Evolutionary conservation across 2,329 filamentous ascomycete genomes (phyloP), one percentile per base, ranked within the genome.

Genomic region (Lizonia empirigonia): DNA sequence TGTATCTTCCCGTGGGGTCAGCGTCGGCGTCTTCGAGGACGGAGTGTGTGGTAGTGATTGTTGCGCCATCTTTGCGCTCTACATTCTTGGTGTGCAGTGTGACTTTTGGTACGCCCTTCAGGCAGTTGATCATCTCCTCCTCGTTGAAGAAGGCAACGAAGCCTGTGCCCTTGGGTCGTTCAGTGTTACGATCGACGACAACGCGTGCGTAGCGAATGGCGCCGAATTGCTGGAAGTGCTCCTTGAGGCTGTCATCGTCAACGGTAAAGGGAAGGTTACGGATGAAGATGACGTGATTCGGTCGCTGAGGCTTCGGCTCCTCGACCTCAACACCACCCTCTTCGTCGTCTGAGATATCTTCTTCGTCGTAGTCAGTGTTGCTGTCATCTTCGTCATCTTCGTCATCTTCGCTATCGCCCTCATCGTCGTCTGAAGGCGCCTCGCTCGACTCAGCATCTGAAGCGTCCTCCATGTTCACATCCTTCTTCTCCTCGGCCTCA

Each of bases 181-280:
- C 91, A 0, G 91, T 96, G 19, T 85, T 84, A 37, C 82, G 87
- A 69, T 99, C 93, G 69, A 95, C 83, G 29, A 99, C 95, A 8
- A 97, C 87, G 59, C 95, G 84, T 5, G 93, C 94, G 71, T 97
- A 99, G 29, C 92, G 85, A 30, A 97, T 79, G n/a, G 82, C 82
- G 20, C 94, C 95, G 65, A 99, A 97, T 64, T 87, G 81, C n/a
- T 79, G 78, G 68, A 99, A 99, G 71, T 97, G 93, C 41, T 86
- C 81, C 68, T 92, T 88, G 35, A 99, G 83, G 39, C 85, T 82
- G 42, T 91, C 87, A 64, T 99, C 92, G 15, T 88, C 89, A 34
- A 86, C 86, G 2, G 88, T 91, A 73, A 96, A 99, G 0, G 95
- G 93, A 10, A 99, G 78, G 69, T 99, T 99, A 60, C 94, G 90